These are phyloP conservation scores for Pulveroboletus sp. DNA, from an alignment of 768 basidiomycete genomes.

Conservation along the genomic window DNA sequence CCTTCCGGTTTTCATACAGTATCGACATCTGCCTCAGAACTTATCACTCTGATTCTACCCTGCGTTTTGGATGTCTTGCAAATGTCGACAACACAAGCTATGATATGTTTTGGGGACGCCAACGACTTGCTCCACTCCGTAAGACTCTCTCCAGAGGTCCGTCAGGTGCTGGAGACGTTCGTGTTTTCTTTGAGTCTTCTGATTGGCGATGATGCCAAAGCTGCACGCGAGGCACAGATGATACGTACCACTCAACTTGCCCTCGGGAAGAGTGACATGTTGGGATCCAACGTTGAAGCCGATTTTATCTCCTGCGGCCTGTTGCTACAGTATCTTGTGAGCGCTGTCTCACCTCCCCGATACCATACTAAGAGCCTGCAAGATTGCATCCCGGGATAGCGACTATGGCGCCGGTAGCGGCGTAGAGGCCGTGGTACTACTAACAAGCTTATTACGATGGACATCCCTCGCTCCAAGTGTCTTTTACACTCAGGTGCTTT, in stretches of 20 bases:
- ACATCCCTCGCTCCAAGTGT: constrained; percentile 57
- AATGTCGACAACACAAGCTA: constrained; percentile 56
- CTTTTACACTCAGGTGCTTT: constrained; percentile 65
- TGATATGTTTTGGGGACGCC: constrained; percentile 44
- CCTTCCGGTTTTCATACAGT: constrained; percentile 52
- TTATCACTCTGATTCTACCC: constrained; percentile 57
- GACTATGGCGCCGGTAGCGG: constrained; percentile 62
- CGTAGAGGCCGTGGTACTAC: constrained; percentile 45
- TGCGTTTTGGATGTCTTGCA: constrained; percentile 59
- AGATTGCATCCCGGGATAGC: constrained; percentile 57
- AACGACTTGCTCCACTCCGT: constrained; percentile 50
- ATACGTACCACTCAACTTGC: constrained; percentile 63
- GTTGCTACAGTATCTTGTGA: constrained; percentile 56
- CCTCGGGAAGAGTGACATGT: constrained; percentile 52
- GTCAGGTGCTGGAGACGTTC: constrained; percentile 57
- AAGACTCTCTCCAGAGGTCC: constrained; percentile 47
- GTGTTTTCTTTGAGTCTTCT: constrained; percentile 53
- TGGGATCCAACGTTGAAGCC: constrained; percentile 55
- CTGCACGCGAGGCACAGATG: constrained; percentile 65
- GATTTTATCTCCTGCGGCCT: constrained; percentile 64
- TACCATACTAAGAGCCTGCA: constrained; percentile 3
- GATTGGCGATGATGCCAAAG: constrained; percentile 66
- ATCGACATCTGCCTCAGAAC: constrained; percentile 55
- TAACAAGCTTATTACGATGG: constrained; percentile 56
- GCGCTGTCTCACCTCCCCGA: constrained; percentile 12